A percentile compares a stretch with the other conserved stretches of the same genome.
phyloP scores from a whole-genome alignment of 768 basidiomycete genomes.

The Boletus sp. region DNA sequence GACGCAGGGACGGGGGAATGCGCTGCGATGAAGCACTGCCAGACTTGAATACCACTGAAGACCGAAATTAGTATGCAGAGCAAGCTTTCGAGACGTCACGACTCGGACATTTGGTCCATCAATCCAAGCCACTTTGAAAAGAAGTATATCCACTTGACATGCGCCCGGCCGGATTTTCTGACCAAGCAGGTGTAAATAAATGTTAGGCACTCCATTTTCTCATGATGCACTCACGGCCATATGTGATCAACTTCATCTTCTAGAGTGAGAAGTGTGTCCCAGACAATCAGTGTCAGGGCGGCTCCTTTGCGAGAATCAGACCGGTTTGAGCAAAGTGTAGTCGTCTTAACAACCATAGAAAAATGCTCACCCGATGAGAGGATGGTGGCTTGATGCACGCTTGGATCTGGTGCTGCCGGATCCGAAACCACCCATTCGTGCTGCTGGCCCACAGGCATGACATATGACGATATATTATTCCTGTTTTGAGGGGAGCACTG shows the following conservation, averaged over 20 bases:
- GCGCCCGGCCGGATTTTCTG: constrained; percentile 6
- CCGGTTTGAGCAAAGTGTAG: neutral
- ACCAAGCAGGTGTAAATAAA: neutral
- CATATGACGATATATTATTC: no score
- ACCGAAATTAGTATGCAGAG: neutral
- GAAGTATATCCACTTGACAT: constrained; percentile 22
- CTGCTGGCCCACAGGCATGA: neutral
- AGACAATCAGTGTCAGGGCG: constrained; percentile 7
- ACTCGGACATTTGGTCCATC: constrained; percentile 11
- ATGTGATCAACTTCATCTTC: constrained; percentile 17
- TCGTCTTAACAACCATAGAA: neutral
- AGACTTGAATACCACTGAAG: constrained; percentile 5
- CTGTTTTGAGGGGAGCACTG: no score
- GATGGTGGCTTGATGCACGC: neutral
- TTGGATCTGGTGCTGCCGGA: neutral
- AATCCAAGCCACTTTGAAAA: constrained; percentile 26
- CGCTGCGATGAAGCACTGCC: neutral
- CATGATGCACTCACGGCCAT: constrained; percentile 21
- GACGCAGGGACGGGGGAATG: neutral
- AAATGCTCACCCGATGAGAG: constrained; percentile 15
- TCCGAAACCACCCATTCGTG: constrained; percentile 2
- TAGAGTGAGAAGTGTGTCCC: constrained; percentile 19
- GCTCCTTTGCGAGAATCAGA: constrained; percentile 10
- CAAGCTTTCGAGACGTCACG: neutral
- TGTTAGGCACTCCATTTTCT: no score